Conservation (phyloP, 1,284 basidiomycete species). For the Prillingera fragicola region DNA sequence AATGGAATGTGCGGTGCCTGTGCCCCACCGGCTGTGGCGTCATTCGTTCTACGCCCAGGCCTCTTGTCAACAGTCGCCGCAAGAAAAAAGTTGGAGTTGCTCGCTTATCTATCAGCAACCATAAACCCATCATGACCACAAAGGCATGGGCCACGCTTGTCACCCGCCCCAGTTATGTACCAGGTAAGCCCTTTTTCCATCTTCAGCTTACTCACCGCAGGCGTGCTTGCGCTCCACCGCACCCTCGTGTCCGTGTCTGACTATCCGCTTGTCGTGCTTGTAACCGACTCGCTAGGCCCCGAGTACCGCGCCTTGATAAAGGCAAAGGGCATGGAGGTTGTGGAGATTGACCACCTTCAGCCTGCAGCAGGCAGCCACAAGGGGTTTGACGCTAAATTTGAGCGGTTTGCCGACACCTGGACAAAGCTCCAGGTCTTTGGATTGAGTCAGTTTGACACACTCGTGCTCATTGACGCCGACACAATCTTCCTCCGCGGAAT, state of each 20-base stretch:
- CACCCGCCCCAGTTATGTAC: conserved; percentile 63
- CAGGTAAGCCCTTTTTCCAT: conserved; percentile 27
- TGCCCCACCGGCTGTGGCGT: too few species aligned
- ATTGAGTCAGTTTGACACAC: conserved; percentile 68
- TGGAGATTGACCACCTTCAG: conserved; percentile 59
- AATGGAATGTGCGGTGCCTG: too few species aligned
- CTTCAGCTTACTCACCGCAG: conserved; percentile 16
- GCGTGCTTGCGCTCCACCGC: conserved; percentile 62
- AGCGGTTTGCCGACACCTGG: conserved; percentile 79
- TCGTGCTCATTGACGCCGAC: conserved; percentile 82
- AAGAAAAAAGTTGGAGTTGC: too few species aligned
- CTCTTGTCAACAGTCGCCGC: too few species aligned
- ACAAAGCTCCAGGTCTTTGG: conserved; percentile 79
- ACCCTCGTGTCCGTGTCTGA: conserved; percentile 62
- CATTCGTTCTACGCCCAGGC: too few species aligned
- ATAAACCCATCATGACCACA: background rate
- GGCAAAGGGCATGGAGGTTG: conserved; percentile 55
- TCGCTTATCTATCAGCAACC: too few species aligned
- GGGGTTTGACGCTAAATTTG: conserved; percentile 34
- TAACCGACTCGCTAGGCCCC: conserved; percentile 59
- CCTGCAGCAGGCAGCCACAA: conserved; percentile 55
- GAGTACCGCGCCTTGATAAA: conserved; percentile 56
- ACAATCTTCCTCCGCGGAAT: conserved; percentile 84
- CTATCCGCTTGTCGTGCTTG: conserved; percentile 78
- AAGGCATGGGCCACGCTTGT: conserved; percentile 61